Conservation (phyloP, 352 stramenopile species). For the Pythium folliculosum region DNA sequence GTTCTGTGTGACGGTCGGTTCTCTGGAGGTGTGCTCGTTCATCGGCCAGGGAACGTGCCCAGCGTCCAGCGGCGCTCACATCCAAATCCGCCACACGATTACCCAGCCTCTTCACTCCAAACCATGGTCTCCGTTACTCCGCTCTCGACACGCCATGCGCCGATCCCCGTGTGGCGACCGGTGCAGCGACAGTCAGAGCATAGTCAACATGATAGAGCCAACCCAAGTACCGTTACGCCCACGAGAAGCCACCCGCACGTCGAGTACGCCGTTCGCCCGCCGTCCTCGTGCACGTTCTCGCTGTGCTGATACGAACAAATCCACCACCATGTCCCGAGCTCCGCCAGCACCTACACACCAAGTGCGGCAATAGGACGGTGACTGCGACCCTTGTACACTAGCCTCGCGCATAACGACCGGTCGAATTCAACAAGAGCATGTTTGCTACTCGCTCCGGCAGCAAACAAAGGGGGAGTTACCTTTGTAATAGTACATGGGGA, state of each 20-base stretch:
- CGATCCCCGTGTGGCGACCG: no score
- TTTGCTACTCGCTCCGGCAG: no score
- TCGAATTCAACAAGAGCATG: no score
- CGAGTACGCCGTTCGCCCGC: neutral
- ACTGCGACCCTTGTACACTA: no score
- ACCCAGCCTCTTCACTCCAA: no score
- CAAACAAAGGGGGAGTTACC: neutral
- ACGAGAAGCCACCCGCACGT: neutral
- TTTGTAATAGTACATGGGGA: neutral
- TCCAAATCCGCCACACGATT: no score
- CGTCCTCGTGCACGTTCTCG: neutral
- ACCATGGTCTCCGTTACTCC: no score
- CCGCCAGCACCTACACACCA: neutral
- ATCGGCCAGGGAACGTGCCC: neutral
- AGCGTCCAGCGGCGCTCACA: no score
- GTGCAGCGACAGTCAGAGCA: neutral
- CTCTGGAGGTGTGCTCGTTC: neutral
- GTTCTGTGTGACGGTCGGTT: neutral
- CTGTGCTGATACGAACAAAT: neutral
- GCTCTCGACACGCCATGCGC: no score
- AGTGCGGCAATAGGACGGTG: neutral
- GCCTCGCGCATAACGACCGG: no score
- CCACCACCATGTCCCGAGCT: neutral
- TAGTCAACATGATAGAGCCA: neutral
- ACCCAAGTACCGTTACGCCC: neutral